Evolutionary conservation across 768 basidiomycete species (phyloP), one percentile per base, ranked within the genome.

Genomic region (Kwoniella bestiolae): DNA sequence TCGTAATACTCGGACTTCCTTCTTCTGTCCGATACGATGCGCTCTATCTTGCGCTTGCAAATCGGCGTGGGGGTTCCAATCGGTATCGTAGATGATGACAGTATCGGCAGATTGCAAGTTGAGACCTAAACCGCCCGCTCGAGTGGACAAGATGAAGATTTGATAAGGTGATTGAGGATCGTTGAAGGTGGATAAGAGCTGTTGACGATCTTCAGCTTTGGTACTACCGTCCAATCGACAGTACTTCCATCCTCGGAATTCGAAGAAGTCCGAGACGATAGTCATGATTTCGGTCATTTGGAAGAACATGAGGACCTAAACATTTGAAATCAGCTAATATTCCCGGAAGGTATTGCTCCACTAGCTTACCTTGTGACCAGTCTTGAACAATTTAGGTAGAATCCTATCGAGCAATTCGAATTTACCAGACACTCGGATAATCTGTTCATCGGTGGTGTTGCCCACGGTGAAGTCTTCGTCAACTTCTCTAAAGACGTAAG

Each of bases 231-330:
- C 94, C n/a, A 97, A 85, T 72, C 94, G 91, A 56, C 95, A 88
- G 80, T 91, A 89, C 72, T 91, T 89, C 86, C 87, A 92, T 3
- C 86, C 86, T 86, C 89, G 87, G 85, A 89, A 89, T 79, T 90
- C 91, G 76, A 96, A 82, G 76, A 94, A 97, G 75, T 97, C 94
- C 74, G 92, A 92, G 88, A 95, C 92, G 79, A 96, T 94, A 68
- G 95, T 92, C 94, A 98, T 96, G 73, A 97, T 92, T 77, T 93
- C 91, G 16, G 94, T 97, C 96, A 98, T 97, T 82, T 99, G 96
- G 89, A 98, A 98, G 87, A 99, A 98, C 73, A 99, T 97, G 62
- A 99, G 87, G 50, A 95, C 92, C 91, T 93, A 69, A 0, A 9
- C 29, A 60, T 18, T 14, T 11, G 9, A 28, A 47, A 14, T 38